phyloP scores from a whole-genome alignment of 1,139 yeast genomes.

The Pichia sp. region DNA sequence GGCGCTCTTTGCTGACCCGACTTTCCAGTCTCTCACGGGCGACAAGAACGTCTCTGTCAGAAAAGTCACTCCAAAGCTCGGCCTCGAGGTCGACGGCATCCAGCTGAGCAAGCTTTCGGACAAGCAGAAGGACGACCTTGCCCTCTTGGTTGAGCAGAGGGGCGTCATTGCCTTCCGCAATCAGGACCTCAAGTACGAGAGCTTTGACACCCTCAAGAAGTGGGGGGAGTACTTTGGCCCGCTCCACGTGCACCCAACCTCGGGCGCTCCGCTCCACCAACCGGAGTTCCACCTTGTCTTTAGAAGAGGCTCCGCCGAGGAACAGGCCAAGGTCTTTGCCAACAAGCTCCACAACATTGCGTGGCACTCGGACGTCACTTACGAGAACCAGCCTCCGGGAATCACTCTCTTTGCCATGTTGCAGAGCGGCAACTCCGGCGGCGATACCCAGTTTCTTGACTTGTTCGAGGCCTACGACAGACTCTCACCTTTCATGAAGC shows the following conservation, averaged over 20 bases:
- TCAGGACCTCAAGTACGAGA: constrained; percentile 56
- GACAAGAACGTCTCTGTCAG: constrained; percentile 29
- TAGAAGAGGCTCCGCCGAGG: constrained; percentile 43
- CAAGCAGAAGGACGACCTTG: constrained; percentile 59
- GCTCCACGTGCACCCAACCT: constrained; percentile 67
- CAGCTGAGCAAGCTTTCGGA: constrained; percentile 51
- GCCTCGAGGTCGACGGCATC: constrained; percentile 55
- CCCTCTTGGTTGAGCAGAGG: constrained; percentile 59
- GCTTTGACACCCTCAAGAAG: constrained; percentile 48
- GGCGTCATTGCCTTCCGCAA: constrained; percentile 65
- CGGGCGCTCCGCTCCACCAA: constrained; percentile 57
- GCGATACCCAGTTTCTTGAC: constrained; percentile 69
- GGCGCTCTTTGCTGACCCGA: constrained; percentile 54
- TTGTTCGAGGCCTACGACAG: constrained; percentile 65
- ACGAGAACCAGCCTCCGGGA: constrained; percentile 67
- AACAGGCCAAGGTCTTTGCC: constrained; percentile 36
- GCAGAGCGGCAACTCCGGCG: constrained; percentile 60
- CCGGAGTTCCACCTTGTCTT: constrained; percentile 62
- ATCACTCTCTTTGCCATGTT: constrained; percentile 59
- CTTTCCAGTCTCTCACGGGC: constrained; percentile 47
- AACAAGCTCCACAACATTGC: constrained; percentile 35
- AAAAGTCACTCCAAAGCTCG: constrained; percentile 58
- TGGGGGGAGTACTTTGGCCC: constrained; percentile 65
- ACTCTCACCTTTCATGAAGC: constrained; percentile 57
- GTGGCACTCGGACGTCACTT: constrained; percentile 70